phyloP scores from a whole-genome alignment of 169 alveolate genomes.

The Neospora caninum region DNA sequence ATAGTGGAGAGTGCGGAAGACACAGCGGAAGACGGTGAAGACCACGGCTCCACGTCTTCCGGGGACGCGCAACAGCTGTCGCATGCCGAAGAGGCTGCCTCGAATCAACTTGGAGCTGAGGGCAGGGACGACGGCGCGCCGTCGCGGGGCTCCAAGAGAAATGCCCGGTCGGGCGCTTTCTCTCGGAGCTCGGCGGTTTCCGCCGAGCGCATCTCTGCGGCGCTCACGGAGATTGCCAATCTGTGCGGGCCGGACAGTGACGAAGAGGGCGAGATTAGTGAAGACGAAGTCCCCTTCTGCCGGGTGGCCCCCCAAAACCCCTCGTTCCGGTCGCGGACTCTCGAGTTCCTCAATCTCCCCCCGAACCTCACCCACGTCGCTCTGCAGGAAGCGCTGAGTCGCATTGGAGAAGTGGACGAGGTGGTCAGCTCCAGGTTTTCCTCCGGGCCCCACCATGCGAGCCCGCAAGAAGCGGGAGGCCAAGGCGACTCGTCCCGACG shows the following conservation, averaged over 20 bases:
- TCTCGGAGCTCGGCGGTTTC: neutral
- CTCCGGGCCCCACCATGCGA: neutral
- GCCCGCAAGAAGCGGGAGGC: neutral
- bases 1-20: neutral
- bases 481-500: neutral
- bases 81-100: neutral
- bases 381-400: conserved; percentile 3
- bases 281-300: conserved; percentile 19
- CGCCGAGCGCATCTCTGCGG: neutral
- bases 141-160: neutral
- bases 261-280: conserved; percentile 25
- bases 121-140: neutral
- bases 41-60: neutral
- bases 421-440: neutral
- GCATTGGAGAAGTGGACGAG: neutral
- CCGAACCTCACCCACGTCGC: neutral
- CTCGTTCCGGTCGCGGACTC: neutral
- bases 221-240: neutral
- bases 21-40: neutral
- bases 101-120: neutral
- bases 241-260: neutral
- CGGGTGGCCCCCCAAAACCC: conserved; percentile 10
- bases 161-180: neutral
- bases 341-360: conserved; percentile 29
- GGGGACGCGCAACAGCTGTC: neutral